Conservation (phyloP, 148 eudicot species). For the Cornus florida region DNA sequence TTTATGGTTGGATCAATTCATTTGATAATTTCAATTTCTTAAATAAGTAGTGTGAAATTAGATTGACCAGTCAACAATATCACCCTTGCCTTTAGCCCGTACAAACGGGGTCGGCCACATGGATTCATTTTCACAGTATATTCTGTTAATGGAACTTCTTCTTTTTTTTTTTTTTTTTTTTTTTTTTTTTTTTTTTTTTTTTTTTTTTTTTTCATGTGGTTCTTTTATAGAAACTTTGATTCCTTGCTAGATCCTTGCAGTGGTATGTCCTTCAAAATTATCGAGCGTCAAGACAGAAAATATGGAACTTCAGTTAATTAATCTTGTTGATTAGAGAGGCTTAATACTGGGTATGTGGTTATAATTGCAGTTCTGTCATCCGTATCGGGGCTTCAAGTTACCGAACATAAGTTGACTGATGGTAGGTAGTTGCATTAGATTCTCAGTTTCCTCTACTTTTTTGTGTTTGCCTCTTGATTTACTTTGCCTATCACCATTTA, state of each 20-base stretch:
- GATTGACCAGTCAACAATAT: no score
- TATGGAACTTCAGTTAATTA: neutral
- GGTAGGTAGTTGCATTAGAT: slow-evolving; percentile 42
- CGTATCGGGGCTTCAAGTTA: slow-evolving; percentile 83
- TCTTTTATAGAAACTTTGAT: neutral
- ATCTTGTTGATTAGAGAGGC: slow-evolving; percentile 10
- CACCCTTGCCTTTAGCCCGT: no score
- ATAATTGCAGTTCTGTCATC: slow-evolving; percentile 76
- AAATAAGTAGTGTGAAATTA: no score
- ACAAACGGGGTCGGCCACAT: neutral
- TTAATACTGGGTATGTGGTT: slow-evolving; percentile 1
- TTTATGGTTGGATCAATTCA: neutral
- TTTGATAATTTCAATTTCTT: neutral
- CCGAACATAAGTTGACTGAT: slow-evolving; percentile 33
- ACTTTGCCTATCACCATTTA: neutral
- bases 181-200: no score
- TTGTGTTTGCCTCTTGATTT: neutral
- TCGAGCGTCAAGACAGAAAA: neutral
- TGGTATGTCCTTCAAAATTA: neutral
- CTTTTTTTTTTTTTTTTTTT: no score
- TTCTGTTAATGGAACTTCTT: no score
- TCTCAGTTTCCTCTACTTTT: slow-evolving; percentile 2
- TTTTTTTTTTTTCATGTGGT: neutral
- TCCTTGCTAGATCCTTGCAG: neutral
- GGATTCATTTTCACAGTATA: no score